Conservation (phyloP, 2,329 filamentous ascomycete species). For the Coniella vitis region DNA sequence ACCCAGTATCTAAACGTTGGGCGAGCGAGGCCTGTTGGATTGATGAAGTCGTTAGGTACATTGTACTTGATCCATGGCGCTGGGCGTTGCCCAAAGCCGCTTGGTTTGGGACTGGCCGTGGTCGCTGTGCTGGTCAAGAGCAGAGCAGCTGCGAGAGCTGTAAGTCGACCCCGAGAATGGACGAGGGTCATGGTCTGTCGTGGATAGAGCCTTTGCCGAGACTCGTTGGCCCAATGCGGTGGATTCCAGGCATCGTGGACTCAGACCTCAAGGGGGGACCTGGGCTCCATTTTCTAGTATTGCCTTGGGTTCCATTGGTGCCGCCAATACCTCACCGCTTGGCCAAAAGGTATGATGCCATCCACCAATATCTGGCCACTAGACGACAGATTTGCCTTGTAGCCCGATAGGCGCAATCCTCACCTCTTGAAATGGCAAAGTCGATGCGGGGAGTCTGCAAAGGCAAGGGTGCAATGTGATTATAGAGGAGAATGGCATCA, state of each 20-base stretch:
- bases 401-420: not conserved
- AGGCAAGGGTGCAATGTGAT: constrained; percentile 3
- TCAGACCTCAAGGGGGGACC: too few species aligned
- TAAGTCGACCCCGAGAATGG: too few species aligned
- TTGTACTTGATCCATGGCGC: constrained; percentile 4
- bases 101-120: constrained; percentile 1
- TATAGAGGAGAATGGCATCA: constrained; percentile 7
- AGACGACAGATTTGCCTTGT: not conserved
- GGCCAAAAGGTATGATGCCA: too few species aligned
- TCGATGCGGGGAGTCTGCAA: constrained; percentile 1
- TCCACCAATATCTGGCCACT: too few species aligned
- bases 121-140: not conserved
- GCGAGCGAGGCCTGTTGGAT: constrained; percentile 6
- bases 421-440: not conserved
- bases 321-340: too few species aligned
- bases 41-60: not conserved
- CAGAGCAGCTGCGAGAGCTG: not conserved
- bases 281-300: too few species aligned
- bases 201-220: too few species aligned
- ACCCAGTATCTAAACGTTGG: constrained; percentile 9
- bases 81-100: constrained; percentile 3
- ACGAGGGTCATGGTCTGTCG: not conserved
- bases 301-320: too few species aligned
- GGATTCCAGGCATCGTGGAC: too few species aligned
- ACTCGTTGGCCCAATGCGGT: too few species aligned